A percentile compares a stretch with the other conserved stretches of the same genome.
These are phyloP conservation scores for Cryptococcus sp. DNA, from an alignment of 1,284 basidiomycete genomes.

Conservation along the genomic window DNA sequence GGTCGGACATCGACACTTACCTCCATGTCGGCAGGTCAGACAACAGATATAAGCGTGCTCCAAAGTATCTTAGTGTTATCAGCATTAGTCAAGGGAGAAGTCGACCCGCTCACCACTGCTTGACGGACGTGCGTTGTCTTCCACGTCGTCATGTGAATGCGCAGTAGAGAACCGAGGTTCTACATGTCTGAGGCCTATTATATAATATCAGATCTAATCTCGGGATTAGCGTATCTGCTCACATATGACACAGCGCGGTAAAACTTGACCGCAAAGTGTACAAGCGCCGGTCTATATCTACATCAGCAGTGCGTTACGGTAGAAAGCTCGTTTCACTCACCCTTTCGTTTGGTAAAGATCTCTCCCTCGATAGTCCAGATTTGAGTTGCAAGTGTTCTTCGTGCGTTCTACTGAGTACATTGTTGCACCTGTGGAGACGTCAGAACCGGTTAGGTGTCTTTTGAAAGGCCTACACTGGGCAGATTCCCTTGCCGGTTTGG, in stretches of 20 bases:
- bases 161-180: constrained; percentile 15
- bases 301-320: neutral
- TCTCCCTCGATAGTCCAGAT: constrained; percentile 32
- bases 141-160: constrained; percentile 10
- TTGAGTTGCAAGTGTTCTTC: constrained; percentile 35
- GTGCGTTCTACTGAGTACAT: constrained; percentile 26
- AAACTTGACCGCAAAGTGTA: constrained; percentile 33
- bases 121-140: constrained; percentile 1
- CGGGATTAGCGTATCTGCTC: constrained; percentile 5
- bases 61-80: constrained; percentile 24
- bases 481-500: constrained; percentile 13
- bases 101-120: neutral
- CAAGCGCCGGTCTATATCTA: constrained; percentile 28
- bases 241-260: constrained; percentile 45
- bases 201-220: neutral
- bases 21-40: constrained; percentile 46
- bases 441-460: neutral
- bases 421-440: constrained; percentile 25
- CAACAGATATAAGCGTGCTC: constrained; percentile 44
- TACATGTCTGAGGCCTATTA: constrained; percentile 31
- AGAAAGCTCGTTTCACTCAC: constrained; percentile 14
- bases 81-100: neutral
- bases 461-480: constrained; percentile 26
- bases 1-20: constrained; percentile 12
- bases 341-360: constrained; percentile 33